phyloP scores from a whole-genome alignment of 2,329 filamentous ascomycete genomes.

The Penicillium crustosum region DNA sequence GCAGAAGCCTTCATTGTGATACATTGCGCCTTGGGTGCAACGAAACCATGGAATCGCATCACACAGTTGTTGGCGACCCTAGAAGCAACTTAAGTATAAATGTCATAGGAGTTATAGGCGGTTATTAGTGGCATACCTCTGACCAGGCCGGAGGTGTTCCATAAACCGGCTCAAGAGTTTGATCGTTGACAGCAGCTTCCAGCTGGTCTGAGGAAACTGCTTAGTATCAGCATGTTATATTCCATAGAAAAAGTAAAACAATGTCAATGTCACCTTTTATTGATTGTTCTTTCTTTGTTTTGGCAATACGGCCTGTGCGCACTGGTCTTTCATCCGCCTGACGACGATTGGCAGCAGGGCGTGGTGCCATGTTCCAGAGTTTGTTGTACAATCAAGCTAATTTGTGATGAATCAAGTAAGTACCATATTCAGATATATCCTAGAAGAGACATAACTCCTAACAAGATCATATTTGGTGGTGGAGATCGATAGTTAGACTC shows the following conservation, averaged over 20 bases:
- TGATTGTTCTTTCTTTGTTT: not conserved
- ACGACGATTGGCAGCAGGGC: not conserved
- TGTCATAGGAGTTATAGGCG: not conserved
- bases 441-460: not conserved
- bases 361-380: not conserved
- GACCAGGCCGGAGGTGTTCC: slow-evolving; percentile 5
- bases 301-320: not conserved
- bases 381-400: not conserved
- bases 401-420: not conserved
- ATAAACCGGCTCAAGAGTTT: not conserved
- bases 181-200: not conserved
- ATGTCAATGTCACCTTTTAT: not conserved
- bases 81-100: not conserved
- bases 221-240: not conserved
- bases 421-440: not conserved
- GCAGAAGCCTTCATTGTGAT: slow-evolving; percentile 52
- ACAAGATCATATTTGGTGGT: no score
- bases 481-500: not conserved
- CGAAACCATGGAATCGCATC: slow-evolving; percentile 65
- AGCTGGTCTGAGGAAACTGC: not conserved
- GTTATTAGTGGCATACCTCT: not conserved
- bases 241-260: no score
- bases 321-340: not conserved
- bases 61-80: slow-evolving; percentile 59
- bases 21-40: slow-evolving; percentile 60